A percentile compares a stretch with the other conserved stretches of the same genome.
Conservation (phyloP, 805 yeast species). For the Wickerhamomyces canadensis region DNA sequence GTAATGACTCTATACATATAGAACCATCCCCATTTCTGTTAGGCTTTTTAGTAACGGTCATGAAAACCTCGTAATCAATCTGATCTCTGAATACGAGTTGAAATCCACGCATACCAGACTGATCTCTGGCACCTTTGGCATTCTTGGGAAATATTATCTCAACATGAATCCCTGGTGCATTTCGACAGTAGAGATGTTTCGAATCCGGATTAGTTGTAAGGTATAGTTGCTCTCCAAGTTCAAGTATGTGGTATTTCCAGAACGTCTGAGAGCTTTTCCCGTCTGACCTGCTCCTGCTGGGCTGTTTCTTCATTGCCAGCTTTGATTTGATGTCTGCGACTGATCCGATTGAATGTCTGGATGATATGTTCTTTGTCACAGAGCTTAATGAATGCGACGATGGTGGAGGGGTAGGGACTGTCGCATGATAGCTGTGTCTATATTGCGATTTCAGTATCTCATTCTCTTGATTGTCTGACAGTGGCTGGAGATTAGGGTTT, state of each 20-base stretch:
- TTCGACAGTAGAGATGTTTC: conserved; percentile 51
- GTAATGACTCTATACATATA: conserved; percentile 10
- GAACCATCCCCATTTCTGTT: conserved; percentile 4
- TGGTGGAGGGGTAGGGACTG: background rate
- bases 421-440: background rate
- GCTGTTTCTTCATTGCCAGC: conserved; percentile 2
- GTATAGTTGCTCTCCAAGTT: conserved; percentile 49
- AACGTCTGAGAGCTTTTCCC: conserved; percentile 8
- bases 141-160: conserved; percentile 27
- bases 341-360: conserved; percentile 11
- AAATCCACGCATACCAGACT: conserved; percentile 25
- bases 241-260: conserved; percentile 54
- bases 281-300: background rate
- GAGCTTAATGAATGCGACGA: background rate
- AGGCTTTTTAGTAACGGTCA: conserved; percentile 13
- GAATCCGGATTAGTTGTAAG: conserved; percentile 63
- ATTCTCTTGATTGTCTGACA: conserved; percentile 6
- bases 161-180: conserved; percentile 60
- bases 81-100: conserved; percentile 24
- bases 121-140: conserved; percentile 1
- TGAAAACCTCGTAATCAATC: conserved; percentile 7
- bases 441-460: conserved; percentile 1
- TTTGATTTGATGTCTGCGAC: conserved; percentile 5
- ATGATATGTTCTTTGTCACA: background rate
- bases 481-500: conserved; percentile 23